phyloP scores from a whole-genome alignment of 495 filamentous ascomycete species.

The Geopyxis carbonaria region DNA sequence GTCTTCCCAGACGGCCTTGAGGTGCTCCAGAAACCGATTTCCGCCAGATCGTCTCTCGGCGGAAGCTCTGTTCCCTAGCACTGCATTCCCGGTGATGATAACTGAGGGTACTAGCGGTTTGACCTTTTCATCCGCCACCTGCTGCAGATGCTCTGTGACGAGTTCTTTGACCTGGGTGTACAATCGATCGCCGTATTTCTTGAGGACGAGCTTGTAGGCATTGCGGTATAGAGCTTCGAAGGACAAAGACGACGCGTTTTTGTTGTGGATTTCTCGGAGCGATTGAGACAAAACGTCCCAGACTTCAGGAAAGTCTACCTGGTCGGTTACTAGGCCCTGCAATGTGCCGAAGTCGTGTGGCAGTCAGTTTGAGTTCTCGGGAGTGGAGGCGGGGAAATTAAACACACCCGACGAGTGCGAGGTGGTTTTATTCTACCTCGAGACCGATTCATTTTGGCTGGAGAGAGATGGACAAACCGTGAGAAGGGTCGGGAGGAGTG shows the following conservation, averaged over 20 bases:
- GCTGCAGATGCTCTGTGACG: constrained; percentile 27
- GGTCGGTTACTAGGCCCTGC: constrained; percentile 39
- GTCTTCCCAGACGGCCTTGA: constrained; percentile 68
- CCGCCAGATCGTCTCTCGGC: constrained; percentile 64
- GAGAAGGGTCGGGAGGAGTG: constrained; percentile 1
- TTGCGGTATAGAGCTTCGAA: constrained; percentile 94
- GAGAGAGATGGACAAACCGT: neutral
- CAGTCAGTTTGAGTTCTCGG: neutral
- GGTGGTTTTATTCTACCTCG: constrained; percentile 56
- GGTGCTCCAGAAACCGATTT: constrained; percentile 60
- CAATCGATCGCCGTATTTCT: constrained; percentile 67
- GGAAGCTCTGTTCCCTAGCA: constrained; percentile 37
- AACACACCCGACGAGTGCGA: constrained; percentile 53
- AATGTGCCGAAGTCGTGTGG: neutral
- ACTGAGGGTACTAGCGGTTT: constrained; percentile 27
- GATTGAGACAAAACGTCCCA: constrained; percentile 62
- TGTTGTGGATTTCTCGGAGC: constrained; percentile 71
- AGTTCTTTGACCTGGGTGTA: constrained; percentile 64
- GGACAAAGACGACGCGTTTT: constrained; percentile 75
- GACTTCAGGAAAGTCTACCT: constrained; percentile 59
- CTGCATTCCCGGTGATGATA: constrained; percentile 22
- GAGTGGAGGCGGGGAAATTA: constrained; percentile 48
- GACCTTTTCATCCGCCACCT: constrained; percentile 18
- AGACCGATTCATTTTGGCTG: constrained; percentile 9
- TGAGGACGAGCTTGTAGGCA: constrained; percentile 88